A percentile compares a stretch with the other conserved stretches of the same genome.
phyloP scores from a whole-genome alignment of 2,329 filamentous ascomycete genomes.

The Zopfia rhizophila region DNA sequence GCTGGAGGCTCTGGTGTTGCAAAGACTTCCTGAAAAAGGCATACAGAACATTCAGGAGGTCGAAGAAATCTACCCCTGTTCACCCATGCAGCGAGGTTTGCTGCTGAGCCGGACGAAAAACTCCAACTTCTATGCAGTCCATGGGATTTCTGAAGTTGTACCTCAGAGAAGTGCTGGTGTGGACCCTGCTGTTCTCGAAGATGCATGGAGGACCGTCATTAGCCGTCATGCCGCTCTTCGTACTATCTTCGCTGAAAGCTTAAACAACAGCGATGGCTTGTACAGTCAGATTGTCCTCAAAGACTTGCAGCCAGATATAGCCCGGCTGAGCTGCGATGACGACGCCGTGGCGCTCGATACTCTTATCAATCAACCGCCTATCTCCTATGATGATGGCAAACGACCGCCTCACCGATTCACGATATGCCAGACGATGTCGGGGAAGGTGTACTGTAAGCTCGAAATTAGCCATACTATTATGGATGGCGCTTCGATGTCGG shows the following conservation, averaged over 20 bases:
- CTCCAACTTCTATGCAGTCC: constrained; percentile 4
- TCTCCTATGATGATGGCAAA: constrained; percentile 2
- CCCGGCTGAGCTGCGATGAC: constrained; percentile 1
- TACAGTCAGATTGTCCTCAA: constrained; percentile 15
- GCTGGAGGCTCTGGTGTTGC: too few species aligned
- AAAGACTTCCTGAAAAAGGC: background rate
- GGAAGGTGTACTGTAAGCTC: constrained; percentile 16
- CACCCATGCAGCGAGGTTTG: constrained; percentile 23
- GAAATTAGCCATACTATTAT: constrained; percentile 24
- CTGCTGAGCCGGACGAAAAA: constrained; percentile 8
- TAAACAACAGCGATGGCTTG: constrained; percentile 16
- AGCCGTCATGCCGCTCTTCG: constrained; percentile 12
- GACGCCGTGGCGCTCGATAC: constrained; percentile 5
- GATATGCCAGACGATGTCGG: constrained; percentile 6
- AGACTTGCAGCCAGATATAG: background rate
- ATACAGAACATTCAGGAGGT: background rate
- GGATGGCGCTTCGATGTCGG: constrained; percentile 14
- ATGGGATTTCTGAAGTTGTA: constrained; percentile 10
- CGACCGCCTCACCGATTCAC: constrained; percentile 17
- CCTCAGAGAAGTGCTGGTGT: too few species aligned
- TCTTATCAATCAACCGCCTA: background rate
- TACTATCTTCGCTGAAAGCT: constrained; percentile 11
- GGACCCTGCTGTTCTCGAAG: background rate
- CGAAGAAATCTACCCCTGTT: constrained; percentile 25
- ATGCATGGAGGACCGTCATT: constrained; percentile 13